Evolutionary conservation across 495 filamentous ascomycete genomes (phyloP).

Genomic region (Penicillium salamii): DNA sequence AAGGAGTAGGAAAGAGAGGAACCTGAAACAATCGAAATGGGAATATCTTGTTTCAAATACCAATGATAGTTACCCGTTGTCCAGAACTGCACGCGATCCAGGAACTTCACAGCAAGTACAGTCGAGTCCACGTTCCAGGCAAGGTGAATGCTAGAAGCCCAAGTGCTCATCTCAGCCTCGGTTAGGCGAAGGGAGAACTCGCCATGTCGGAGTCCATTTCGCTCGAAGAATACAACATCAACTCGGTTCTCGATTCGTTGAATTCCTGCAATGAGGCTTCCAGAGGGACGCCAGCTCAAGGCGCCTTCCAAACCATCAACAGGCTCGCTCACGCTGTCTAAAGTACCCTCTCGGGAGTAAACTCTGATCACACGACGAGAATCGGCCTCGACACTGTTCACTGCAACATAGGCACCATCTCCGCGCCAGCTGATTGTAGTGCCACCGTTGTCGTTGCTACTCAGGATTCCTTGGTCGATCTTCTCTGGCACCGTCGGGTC

Average conservation of each 20-base stretch:
- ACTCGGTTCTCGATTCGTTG: conserved; percentile 65
- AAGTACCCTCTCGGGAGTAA: conserved; percentile 81
- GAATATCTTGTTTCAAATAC: conserved; percentile 93
- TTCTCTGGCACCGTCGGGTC: conserved; percentile 95
- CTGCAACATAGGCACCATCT: conserved; percentile 86
- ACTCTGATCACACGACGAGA: conserved; percentile 77
- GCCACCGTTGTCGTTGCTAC: conserved; percentile 62
- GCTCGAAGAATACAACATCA: conserved; percentile 94
- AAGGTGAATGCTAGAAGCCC: conserved; percentile 58
- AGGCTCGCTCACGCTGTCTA: conserved; percentile 91
- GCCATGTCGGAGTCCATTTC: conserved; percentile 91
- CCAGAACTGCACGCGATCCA: conserved; percentile 85
- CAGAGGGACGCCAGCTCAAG: conserved; percentile 86
- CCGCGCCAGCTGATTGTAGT: conserved; percentile 88
- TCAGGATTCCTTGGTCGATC: conserved; percentile 79
- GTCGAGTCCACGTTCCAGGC: conserved; percentile 91
- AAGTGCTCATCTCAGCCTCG: conserved; percentile 52
- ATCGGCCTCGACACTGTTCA: conserved; percentile 69
- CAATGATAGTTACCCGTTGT: conserved; percentile 97
- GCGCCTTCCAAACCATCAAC: conserved; percentile 84
- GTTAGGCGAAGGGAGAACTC: conserved; percentile 76
- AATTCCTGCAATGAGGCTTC: conserved; percentile 83
- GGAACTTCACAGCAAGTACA: conserved; percentile 76
- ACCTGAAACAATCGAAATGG: conserved; percentile 28
- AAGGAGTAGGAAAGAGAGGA: conserved; percentile 36